Percentiles rank a stretch among this genome's conserved stretches.
These are phyloP conservation scores for Mycena amicta DNA, from an alignment of 768 basidiomycete species.

Conservation along the genomic window DNA sequence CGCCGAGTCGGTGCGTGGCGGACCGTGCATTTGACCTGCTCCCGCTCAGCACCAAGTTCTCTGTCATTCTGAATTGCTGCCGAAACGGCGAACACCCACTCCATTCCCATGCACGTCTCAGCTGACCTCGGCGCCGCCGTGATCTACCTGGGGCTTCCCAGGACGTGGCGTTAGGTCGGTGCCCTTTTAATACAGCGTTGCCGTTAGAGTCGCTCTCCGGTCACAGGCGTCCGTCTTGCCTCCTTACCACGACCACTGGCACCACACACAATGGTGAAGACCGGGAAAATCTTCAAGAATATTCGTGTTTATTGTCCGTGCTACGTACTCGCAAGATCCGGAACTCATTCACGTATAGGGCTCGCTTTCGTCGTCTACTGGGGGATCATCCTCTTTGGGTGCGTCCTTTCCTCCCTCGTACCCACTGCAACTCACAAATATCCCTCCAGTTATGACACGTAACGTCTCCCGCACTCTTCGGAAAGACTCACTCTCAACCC, in stretches of 20 bases:
- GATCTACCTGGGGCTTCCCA: no score
- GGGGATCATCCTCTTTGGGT: conserved; percentile 80
- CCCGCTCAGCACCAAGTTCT: no score
- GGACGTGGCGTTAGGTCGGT: no score
- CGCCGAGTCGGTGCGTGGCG: no score
- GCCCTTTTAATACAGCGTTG: no score
- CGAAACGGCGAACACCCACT: no score
- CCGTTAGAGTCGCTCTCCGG: no score
- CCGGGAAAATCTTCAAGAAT: conserved; percentile 56
- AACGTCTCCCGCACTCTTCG: conserved; percentile 26
- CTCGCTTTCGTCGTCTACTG: conserved; percentile 74
- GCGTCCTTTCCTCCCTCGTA: not conserved
- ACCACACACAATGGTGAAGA: conserved; percentile 1
- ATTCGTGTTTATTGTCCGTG: conserved; percentile 66
- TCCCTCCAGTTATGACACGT: conserved; percentile 65
- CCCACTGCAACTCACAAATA: not conserved
- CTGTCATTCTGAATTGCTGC: no score
- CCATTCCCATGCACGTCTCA: no score
- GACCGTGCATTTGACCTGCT: no score
- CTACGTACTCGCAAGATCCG: not conserved
- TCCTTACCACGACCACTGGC: conserved; percentile 5
- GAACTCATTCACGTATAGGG: conserved; percentile 46
- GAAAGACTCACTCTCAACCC: not conserved
- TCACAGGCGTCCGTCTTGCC: not conserved
- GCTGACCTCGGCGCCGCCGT: no score